Percentiles rank a stretch among this genome's conserved stretches.
These are phyloP conservation scores for Trametes coccinea DNA, from an alignment of 768 basidiomycete genomes.

Conservation along the genomic window DNA sequence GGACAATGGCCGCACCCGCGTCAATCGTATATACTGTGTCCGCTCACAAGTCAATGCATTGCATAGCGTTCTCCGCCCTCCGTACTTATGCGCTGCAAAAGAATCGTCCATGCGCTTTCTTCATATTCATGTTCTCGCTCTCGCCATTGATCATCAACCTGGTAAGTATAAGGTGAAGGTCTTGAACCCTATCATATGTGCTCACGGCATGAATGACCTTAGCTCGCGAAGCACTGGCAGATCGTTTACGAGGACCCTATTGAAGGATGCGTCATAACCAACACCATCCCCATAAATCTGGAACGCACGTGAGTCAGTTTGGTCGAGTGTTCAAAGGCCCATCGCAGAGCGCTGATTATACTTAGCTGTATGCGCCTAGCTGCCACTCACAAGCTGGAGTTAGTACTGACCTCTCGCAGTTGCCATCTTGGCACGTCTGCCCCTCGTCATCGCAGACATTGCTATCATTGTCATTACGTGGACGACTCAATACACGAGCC, in stretches of 20 bases:
- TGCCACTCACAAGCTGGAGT: not conserved
- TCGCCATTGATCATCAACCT: not conserved
- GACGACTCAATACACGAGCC: not conserved
- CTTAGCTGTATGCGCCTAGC: not conserved
- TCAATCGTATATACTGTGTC: no score
- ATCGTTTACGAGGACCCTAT: no score
- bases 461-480: not conserved
- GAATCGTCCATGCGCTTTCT: not conserved
- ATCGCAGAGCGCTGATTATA: no score
- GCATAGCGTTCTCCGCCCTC: not conserved
- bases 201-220: no score
- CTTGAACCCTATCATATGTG: no score
- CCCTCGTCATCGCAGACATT: not conserved
- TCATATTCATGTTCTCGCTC: not conserved
- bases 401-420: not conserved
- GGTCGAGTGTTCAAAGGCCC: not conserved
- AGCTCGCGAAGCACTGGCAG: no score
- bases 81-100: not conserved
- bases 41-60: not conserved
- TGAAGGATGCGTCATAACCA: no score
- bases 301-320: no score
- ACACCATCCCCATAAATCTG: no score
- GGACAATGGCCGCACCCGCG: not conserved
- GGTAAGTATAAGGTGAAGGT: not conserved
- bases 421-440: not conserved